Conservation (phyloP, 768 basidiomycete genomes). For the Suillus variegatus region DNA sequence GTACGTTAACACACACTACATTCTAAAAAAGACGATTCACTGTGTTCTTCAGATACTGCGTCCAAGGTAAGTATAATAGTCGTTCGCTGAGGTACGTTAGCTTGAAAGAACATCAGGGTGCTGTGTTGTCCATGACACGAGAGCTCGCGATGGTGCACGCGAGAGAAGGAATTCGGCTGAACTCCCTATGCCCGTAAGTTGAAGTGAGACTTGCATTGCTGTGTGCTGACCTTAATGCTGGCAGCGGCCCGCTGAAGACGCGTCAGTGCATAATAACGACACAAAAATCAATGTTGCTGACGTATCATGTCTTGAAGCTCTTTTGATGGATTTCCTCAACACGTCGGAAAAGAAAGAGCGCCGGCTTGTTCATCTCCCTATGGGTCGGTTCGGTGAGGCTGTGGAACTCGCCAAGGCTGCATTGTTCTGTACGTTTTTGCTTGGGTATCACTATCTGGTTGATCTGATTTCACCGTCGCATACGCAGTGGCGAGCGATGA, state of each 20-base stretch:
- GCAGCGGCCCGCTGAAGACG: slow-evolving; percentile 91
- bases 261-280: slow-evolving; percentile 53
- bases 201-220: not conserved
- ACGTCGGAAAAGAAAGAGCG: slow-evolving; percentile 94
- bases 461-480: slow-evolving; percentile 8
- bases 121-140: slow-evolving; percentile 97
- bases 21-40: slow-evolving; percentile 10
- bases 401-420: slow-evolving; percentile 93
- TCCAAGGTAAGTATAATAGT: slow-evolving; percentile 65
- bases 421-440: slow-evolving; percentile 78
- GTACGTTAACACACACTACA: slow-evolving; percentile 48
- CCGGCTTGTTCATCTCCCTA: slow-evolving; percentile 86
- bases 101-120: slow-evolving; percentile 57
- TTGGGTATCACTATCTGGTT: slow-evolving; percentile 10
- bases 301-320: slow-evolving; percentile 49
- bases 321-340: slow-evolving; percentile 98
- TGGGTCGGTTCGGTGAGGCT: slow-evolving; percentile 98
- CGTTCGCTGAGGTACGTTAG: not conserved
- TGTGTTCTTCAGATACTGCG: slow-evolving; percentile 70
- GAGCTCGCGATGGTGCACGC: slow-evolving; percentile 99
- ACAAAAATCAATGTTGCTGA: not conserved
- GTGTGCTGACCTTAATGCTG: slow-evolving; percentile 10
- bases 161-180: slow-evolving; percentile 93
- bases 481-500: slow-evolving; percentile 85
- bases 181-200: slow-evolving; percentile 93